Evolutionary conservation across 306 rosid genomes (phyloP).

Genomic region (Vigna unguiculata): DNA sequence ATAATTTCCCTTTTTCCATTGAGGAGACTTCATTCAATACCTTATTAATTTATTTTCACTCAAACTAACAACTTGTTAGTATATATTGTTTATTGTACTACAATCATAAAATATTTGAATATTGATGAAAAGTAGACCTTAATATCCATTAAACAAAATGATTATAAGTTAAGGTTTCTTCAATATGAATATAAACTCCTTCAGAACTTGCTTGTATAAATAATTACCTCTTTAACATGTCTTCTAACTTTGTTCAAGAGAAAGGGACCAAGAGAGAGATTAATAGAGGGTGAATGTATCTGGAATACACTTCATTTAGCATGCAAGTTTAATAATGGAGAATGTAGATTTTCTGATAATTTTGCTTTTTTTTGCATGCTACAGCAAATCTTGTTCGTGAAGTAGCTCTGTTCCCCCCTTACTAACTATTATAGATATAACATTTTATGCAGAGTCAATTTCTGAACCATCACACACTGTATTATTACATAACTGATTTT

Average conservation of each 20-base stretch:
- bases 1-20: too few species aligned
- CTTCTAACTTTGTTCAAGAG: neutral
- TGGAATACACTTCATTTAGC: neutral
- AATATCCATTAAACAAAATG: too few species aligned
- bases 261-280: neutral
- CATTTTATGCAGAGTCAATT: constrained; percentile 8
- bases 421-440: neutral
- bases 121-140: too few species aligned
- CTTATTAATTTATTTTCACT: too few species aligned
- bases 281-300: neutral
- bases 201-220: neutral
- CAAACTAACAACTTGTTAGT: too few species aligned
- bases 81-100: too few species aligned
- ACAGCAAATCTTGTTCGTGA: neutral
- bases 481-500: neutral
- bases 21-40: too few species aligned
- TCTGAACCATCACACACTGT: neutral
- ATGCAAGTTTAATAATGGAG: constrained; percentile 2
- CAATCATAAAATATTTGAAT: too few species aligned
- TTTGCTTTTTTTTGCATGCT: constrained; percentile 6
- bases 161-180: too few species aligned
- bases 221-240: neutral
- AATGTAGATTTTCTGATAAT: neutral
- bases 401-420: too few species aligned
- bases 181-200: too few species aligned